Conservation (phyloP, 2,329 filamentous ascomycete genomes). For the Grosmannia huntii region DNA sequence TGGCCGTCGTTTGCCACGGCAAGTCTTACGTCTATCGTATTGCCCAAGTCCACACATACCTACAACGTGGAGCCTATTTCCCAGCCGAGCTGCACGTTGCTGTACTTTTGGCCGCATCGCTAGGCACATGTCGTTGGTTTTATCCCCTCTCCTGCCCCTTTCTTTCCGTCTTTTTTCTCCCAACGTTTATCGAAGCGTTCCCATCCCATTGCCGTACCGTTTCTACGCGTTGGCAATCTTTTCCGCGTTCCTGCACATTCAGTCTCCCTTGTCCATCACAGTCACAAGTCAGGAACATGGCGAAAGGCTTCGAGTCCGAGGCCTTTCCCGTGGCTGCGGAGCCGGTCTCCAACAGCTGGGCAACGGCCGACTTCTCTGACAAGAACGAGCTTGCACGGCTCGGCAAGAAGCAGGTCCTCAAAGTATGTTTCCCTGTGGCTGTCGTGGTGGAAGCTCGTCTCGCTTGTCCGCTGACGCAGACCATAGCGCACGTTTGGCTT, state of each 20-base stretch:
- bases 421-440: slow-evolving; percentile 1
- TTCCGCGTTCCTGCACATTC: not conserved
- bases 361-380: slow-evolving; percentile 15
- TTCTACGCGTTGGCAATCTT: not conserved
- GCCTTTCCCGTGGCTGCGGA: slow-evolving; percentile 6
- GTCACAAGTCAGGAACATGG: not conserved
- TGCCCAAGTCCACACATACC: too few relatives aligned
- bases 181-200: not conserved
- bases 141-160: not conserved
- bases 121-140: not conserved
- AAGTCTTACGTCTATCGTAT: not conserved
- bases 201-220: not conserved
- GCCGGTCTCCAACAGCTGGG: slow-evolving; percentile 6
- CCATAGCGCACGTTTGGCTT: slow-evolving; percentile 32
- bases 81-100: too few relatives aligned
- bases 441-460: too few relatives aligned
- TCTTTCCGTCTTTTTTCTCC: not conserved
- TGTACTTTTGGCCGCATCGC: not conserved
- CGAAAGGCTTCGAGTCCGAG: not conserved
- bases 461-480: too few relatives aligned
- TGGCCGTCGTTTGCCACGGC: too few relatives aligned
- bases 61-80: too few relatives aligned
- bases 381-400: slow-evolving; percentile 17
- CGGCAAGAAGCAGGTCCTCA: slow-evolving; percentile 7
- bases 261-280: not conserved